phyloP scores from a whole-genome alignment of 169 alveolate species.

The Plasmodium vinckei region DNA sequence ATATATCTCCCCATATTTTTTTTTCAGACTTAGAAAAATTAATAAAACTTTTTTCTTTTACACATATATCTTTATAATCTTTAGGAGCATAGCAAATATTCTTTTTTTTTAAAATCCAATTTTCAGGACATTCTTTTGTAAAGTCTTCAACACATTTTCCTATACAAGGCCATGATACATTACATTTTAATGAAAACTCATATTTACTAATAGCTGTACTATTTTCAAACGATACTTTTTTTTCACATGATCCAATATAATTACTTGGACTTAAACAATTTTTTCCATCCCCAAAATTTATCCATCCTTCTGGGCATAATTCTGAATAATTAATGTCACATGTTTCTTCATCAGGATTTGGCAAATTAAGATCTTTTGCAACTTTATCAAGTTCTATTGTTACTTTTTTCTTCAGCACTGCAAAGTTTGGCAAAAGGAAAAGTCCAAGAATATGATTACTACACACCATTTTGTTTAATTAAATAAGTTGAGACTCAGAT shows the following conservation, averaged over 20 bases:
- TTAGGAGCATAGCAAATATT: conserved; percentile 78
- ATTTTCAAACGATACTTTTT: conserved; percentile 43
- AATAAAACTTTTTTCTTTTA: conserved; percentile 73
- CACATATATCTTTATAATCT: conserved; percentile 79
- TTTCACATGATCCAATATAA: conserved; percentile 61
- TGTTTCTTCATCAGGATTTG: conserved; percentile 70
- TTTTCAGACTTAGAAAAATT: conserved; percentile 78
- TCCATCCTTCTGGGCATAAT: conserved; percentile 86
- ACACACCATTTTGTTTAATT: not conserved
- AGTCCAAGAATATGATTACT: too few relatives aligned
- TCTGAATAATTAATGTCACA: conserved; percentile 82
- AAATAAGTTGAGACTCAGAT: not conserved
- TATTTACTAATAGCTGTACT: conserved; percentile 42
- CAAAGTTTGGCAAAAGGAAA: too few relatives aligned
- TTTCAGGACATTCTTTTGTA: conserved; percentile 22
- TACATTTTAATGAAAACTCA: conserved; percentile 29
- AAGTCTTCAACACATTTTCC: conserved; percentile 11
- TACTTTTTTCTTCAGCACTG: conserved; percentile 77
- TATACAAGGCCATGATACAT: conserved; percentile 74
- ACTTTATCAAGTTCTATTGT: conserved; percentile 75
- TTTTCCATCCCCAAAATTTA: conserved; percentile 57
- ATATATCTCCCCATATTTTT: conserved; percentile 74
- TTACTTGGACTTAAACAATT: conserved; percentile 65
- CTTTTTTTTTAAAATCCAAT: conserved; percentile 75
- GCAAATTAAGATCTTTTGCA: conserved; percentile 69